Base-by-base conservation (phyloP, 768 basidiomycete species). In the Rhizopogon sp. region DNA sequence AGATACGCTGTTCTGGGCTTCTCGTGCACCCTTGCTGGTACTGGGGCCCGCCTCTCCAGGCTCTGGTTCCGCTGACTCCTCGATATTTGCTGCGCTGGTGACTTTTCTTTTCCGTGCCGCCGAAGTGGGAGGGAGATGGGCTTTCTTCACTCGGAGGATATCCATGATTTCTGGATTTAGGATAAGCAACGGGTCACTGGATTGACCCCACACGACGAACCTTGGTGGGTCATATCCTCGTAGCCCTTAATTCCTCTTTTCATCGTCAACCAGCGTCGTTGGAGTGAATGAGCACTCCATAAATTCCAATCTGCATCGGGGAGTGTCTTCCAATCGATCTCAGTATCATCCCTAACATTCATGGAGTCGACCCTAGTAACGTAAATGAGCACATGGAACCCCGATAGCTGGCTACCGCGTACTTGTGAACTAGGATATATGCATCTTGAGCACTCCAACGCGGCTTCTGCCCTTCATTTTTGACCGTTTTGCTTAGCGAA, bases 361-460 rank as follows among this genome's bases (percentile, higher is more conserved):
- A 92, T 67, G 0, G 87, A 83, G 63, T 86, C 87, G 49, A 93
- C 75, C 67, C 90, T 93, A 62, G 39, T 47, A 6, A 43, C 42
- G 53, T 42, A 59, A 20, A 46, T 49, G 16, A 17, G 53, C 53
- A 42, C 56, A 51, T 39, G 37, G 37, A 52, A 45, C 17, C 39
- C 14, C 8, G 37, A 29, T 22, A 43, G 25, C 7, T 17, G 37
- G 43, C 20, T 50, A 58, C 54, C 6, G 14, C 80, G 52, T 59
- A 90, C 90, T 89, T 92, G 58, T 90, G 88, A 51, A 93, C 83
- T 14, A 93, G 79, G 58, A 90, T 87, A 57, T 81, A 88, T 3
- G 86, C 86, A 67, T 93, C 91, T 63, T 82, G 80, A 42, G 79
- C 76, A 55, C 81, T 79, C 91, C 90, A 93, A 25, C 90, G 78